These are phyloP conservation scores for Fusarium torreyae DNA, from an alignment of 2,329 filamentous ascomycete genomes.

Conservation along the genomic window DNA sequence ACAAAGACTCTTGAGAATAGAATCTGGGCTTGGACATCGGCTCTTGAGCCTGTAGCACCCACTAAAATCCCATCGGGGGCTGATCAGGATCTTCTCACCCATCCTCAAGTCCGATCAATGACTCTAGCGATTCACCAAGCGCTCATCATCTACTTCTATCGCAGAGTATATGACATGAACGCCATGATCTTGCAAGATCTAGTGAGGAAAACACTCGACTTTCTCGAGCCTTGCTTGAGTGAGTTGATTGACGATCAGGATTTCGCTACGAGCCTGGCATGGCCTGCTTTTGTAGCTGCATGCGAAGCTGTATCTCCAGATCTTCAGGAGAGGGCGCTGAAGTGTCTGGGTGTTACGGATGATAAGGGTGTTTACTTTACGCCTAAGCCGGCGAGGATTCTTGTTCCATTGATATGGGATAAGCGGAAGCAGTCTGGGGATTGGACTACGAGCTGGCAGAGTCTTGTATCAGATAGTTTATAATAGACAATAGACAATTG, in stretches of 20 bases:
- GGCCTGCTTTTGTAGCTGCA: constrained; percentile 61
- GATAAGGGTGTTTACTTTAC: constrained; percentile 50
- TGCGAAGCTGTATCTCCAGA: constrained; percentile 58
- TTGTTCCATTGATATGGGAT: constrained; percentile 52
- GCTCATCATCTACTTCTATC: constrained; percentile 62
- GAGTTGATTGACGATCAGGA: constrained; percentile 54
- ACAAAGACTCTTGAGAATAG: constrained; percentile 53
- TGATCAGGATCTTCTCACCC: constrained; percentile 35
- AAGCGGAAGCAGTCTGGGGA: constrained; percentile 48
- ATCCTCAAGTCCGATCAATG: constrained; percentile 44
- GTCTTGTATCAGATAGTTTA: constrained; percentile 31
- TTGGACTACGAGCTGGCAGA: constrained; percentile 53
- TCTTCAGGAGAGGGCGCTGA: constrained; percentile 51
- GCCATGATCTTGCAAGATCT: constrained; percentile 58
- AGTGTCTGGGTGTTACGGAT: constrained; percentile 48
- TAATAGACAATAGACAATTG: not conserved
- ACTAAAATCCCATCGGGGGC: not conserved
- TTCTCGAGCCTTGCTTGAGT: constrained; percentile 54
- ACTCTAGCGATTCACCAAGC: constrained; percentile 59
- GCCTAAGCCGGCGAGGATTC: constrained; percentile 46
- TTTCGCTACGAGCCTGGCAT: constrained; percentile 57
- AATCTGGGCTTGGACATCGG: constrained; percentile 52
- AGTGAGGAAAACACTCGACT: constrained; percentile 56
- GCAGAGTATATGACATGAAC: constrained; percentile 57
- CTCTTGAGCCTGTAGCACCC: constrained; percentile 18